Evolutionary conservation across 1,284 basidiomycete species (phyloP).

Genomic region (Trichosporon sp.): DNA sequence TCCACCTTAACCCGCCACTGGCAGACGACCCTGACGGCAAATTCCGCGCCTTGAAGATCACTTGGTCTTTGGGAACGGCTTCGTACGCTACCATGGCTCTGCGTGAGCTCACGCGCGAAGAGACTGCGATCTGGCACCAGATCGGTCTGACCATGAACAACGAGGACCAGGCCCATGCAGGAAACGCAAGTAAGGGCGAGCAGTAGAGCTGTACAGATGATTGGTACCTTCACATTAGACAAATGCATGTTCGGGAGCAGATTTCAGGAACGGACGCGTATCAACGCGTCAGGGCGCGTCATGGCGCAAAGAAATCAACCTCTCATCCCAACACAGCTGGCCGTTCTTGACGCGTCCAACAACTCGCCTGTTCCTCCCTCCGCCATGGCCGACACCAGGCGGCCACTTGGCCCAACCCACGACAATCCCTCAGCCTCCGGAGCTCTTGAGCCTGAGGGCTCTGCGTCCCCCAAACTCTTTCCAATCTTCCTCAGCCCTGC

Average conservation of each 20-base stretch:
- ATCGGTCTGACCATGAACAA: conserved; percentile 69
- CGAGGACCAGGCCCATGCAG: conserved; percentile 62
- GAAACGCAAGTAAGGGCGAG: not conserved
- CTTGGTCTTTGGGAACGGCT: conserved; percentile 72
- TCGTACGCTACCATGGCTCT: conserved; percentile 95
- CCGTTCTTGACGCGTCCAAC: not conserved
- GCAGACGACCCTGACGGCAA: conserved; percentile 58
- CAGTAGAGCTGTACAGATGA: not conserved
- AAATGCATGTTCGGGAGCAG: conserved; percentile 1
- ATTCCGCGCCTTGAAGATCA: conserved; percentile 78
- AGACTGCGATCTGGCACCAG: conserved; percentile 84
- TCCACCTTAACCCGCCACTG: conserved; percentile 69
- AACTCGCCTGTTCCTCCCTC: not conserved
- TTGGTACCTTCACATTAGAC: not conserved
- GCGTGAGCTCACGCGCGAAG: conserved; percentile 85
- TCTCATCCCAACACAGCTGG: not conserved
- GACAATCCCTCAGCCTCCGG: not conserved
- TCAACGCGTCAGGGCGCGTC: not conserved
- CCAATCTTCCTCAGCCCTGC: conserved; percentile 11
- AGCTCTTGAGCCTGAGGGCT: not conserved
- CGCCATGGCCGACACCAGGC: not conserved
- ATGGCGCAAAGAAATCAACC: not conserved
- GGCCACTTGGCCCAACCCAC: not conserved
- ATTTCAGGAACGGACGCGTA: not conserved
- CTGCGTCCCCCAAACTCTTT: conserved; percentile 1